These are phyloP conservation scores for Benincasa hispida DNA, from an alignment of 306 rosid genomes.

Conservation along the genomic window DNA sequence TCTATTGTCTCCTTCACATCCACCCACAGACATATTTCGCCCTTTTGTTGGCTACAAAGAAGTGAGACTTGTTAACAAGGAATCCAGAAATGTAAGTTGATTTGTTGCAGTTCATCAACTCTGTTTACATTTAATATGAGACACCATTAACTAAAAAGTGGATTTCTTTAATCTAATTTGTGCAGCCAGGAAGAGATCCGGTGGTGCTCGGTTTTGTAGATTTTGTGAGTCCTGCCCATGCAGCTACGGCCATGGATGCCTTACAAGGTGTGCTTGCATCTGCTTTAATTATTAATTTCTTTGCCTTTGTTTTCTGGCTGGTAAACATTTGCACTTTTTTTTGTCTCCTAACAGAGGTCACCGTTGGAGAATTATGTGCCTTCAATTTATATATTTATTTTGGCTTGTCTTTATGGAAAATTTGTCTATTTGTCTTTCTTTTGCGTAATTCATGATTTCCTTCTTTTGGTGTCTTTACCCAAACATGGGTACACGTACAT, in stretches of 20 bases:
- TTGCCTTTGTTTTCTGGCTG: neutral
- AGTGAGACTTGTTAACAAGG: slow-evolving; percentile 97
- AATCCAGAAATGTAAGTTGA: slow-evolving; percentile 80
- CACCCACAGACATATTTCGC: slow-evolving; percentile 67
- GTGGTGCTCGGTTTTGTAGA: slow-evolving; percentile 93
- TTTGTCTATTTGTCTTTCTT: neutral
- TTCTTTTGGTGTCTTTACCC: neutral
- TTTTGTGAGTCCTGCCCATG: slow-evolving; percentile 91
- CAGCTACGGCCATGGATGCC: slow-evolving; percentile 97
- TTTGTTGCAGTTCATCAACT: neutral
- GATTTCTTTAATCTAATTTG: slow-evolving; percentile 20
- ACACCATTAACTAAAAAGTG: slow-evolving; percentile 6
- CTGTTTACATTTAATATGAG: slow-evolving; percentile 7
- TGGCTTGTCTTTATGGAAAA: neutral
- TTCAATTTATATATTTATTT: neutral
- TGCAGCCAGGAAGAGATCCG: slow-evolving; percentile 96
- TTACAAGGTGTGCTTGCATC: slow-evolving; percentile 63
- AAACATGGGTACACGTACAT: neutral
- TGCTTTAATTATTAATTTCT: slow-evolving; percentile 5
- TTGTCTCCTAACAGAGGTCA: neutral
- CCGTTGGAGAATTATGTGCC: neutral
- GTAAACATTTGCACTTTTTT: neutral
- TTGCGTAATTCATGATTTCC: neutral
- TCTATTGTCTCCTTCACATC: slow-evolving; percentile 28
- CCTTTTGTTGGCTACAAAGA: slow-evolving; percentile 99